Conservation (phyloP, 2,329 filamentous ascomycete genomes). For the Sarocladiaceae sp. region DNA sequence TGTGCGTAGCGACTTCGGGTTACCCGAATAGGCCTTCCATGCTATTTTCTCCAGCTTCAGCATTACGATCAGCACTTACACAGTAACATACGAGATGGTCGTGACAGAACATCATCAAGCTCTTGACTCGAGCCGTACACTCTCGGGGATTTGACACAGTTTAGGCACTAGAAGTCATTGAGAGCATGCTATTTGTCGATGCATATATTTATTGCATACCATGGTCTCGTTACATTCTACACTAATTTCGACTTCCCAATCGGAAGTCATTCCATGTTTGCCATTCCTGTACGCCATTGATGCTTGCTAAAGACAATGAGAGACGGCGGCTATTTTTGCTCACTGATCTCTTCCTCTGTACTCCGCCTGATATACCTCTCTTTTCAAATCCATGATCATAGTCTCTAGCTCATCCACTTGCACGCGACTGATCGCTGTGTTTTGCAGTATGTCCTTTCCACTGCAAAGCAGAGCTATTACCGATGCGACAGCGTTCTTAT, state of each 20-base stretch:
- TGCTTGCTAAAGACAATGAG: conserved; percentile 2
- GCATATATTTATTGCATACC: too few species aligned
- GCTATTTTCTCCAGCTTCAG: not conserved
- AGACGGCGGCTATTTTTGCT: not conserved
- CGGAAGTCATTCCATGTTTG: not conserved
- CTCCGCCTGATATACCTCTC: conserved; percentile 68
- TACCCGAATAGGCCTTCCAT: not conserved
- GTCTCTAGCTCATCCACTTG: conserved; percentile 72
- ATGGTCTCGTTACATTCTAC: not conserved
- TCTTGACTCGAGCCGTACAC: too few species aligned
- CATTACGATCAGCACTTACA: too few species aligned
- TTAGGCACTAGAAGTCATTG: too few species aligned
- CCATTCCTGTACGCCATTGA: conserved; percentile 1
- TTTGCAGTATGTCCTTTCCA: conserved; percentile 53
- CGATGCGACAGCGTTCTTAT: not conserved
- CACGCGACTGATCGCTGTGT: conserved; percentile 55
- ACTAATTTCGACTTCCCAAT: not conserved
- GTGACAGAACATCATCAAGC: too few species aligned
- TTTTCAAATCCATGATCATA: conserved; percentile 73
- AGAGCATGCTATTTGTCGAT: too few species aligned
- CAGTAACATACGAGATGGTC: too few species aligned
- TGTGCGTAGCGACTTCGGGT: not conserved
- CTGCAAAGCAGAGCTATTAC: conserved; percentile 28
- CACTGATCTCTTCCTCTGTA: conserved; percentile 41
- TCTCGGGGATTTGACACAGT: too few species aligned